Percentiles rank a stretch among this genome's conserved stretches.
Conservation (phyloP, 163 green algal genomes). For the Chloromonas sp. region DNA sequence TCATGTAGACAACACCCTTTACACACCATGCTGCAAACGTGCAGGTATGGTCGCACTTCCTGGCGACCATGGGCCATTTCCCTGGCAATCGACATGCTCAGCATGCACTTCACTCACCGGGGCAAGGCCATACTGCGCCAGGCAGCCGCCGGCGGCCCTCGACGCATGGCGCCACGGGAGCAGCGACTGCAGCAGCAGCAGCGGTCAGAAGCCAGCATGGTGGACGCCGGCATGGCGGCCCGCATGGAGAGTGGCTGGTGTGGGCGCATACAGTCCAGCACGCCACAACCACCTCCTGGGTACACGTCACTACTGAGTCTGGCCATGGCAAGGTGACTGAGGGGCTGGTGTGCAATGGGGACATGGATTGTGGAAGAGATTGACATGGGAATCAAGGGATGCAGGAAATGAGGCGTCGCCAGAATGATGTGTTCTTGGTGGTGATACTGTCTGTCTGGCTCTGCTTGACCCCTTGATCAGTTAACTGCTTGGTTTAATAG, state of each 20-base stretch:
- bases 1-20: too few species aligned
- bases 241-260: too few species aligned
- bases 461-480: too few species aligned
- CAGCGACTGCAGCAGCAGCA: not conserved
- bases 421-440: too few species aligned
- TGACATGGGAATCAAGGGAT: too few species aligned
- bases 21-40: slow-evolving; percentile 5
- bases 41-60: slow-evolving; percentile 20
- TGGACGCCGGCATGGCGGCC: not conserved
- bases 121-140: not conserved
- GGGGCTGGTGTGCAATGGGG: not conserved
- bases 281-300: too few species aligned
- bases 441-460: too few species aligned
- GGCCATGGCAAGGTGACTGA: slow-evolving; percentile 19
- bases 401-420: too few species aligned
- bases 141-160: not conserved
- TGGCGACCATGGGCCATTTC: slow-evolving; percentile 16
- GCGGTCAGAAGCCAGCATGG: not conserved
- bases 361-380: not conserved
- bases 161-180: too few species aligned
- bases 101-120: slow-evolving; percentile 14
- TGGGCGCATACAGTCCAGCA: too few species aligned
- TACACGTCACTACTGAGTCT: slow-evolving; percentile 24
- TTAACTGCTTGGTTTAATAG: too few species aligned
- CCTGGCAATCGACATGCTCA: slow-evolving; percentile 18